A percentile compares a stretch with the other conserved stretches of the same genome.
Conservation (phyloP, 2,329 filamentous ascomycete species). For the Claviceps lovelessii region DNA sequence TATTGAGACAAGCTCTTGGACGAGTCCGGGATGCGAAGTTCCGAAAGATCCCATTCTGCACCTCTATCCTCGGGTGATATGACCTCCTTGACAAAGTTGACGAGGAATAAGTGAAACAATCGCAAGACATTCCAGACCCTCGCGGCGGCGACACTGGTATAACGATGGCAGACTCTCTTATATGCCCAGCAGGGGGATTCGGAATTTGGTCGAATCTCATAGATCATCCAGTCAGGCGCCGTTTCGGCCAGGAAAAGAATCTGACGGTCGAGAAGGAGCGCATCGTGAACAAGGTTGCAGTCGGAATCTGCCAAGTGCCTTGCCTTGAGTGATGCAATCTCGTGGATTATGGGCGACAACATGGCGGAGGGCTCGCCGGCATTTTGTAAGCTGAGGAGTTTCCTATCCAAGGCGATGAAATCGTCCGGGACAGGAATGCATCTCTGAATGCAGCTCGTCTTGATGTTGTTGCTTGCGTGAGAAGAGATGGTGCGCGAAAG, state of each 20-base stretch:
- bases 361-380: background rate
- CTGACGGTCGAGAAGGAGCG: slow-evolving; percentile 9
- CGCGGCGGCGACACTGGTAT: slow-evolving; percentile 9
- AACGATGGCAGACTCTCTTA: slow-evolving; percentile 6
- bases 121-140: background rate
- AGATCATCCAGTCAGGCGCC: background rate
- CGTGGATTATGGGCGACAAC: background rate
- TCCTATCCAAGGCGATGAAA: slow-evolving; percentile 9
- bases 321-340: slow-evolving; percentile 7
- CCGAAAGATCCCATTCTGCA: background rate
- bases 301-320: background rate
- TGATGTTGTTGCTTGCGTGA: slow-evolving; percentile 15
- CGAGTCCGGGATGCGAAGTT: background rate
- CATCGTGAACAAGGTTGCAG: slow-evolving; percentile 8
- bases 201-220: slow-evolving; percentile 1
- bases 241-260: slow-evolving; percentile 2
- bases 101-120: background rate
- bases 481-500: slow-evolving; percentile 11
- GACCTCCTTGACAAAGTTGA: background rate
- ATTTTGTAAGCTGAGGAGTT: slow-evolving; percentile 5
- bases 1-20: background rate
- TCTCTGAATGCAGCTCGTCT: slow-evolving; percentile 14
- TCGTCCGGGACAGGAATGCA: slow-evolving; percentile 9
- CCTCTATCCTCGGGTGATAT: background rate
- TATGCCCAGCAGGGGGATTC: slow-evolving; percentile 7